phyloP scores from a whole-genome alignment of 2,329 filamentous ascomycete genomes.

The Chaetomiaceae sp. region DNA sequence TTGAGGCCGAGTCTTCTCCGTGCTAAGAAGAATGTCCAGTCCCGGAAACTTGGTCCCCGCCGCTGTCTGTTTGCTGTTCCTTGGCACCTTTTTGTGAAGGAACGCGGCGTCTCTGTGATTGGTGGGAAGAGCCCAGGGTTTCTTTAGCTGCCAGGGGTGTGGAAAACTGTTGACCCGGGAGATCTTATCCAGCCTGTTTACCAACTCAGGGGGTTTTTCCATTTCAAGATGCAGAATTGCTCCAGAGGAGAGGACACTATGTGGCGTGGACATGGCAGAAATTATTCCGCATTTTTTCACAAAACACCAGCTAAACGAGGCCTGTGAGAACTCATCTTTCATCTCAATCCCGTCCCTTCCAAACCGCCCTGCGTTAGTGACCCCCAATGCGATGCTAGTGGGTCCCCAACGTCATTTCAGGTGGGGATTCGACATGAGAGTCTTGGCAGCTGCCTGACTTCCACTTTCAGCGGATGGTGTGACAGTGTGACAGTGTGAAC shows the following conservation, averaged over 20 bases:
- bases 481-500: too few relatives aligned
- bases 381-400: neutral
- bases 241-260: too few relatives aligned
- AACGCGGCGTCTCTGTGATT: constrained; percentile 2
- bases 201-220: too few relatives aligned
- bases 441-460: constrained; percentile 9
- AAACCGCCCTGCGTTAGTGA: neutral
- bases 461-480: too few relatives aligned
- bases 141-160: constrained; percentile 3
- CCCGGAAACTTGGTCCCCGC: too few relatives aligned
- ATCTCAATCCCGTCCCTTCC: neutral
- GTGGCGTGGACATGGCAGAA: too few relatives aligned
- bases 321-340: too few relatives aligned
- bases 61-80: neutral
- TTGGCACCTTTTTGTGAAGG: neutral
- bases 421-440: neutral
- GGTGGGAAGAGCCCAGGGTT: constrained; percentile 2
- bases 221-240: too few relatives aligned
- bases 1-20: neutral
- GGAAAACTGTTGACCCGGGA: neutral
- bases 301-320: too few relatives aligned
- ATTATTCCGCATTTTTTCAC: too few relatives aligned
- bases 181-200: neutral
- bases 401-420: constrained; percentile 14
- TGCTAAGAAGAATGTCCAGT: too few relatives aligned